Base-by-base conservation (phyloP, 768 basidiomycete species). In the Lentinula guzmanii region DNA sequence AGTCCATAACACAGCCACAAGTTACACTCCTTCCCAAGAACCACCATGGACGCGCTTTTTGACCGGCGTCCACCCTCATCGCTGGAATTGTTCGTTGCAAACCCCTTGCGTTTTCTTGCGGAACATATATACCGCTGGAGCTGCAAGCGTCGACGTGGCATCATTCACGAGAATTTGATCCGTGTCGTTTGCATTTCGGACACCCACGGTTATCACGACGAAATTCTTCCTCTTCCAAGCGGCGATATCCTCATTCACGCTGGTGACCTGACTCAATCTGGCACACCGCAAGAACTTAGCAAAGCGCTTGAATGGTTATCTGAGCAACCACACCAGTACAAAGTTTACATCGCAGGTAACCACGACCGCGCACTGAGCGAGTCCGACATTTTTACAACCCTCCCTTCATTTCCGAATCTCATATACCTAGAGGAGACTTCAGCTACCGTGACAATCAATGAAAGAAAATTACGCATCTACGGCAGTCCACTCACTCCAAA, bases 271-370 rank as follows among this genome's bases (percentile, higher is more conserved):
- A 28, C 28, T 28, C 28, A 28, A 28, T 28, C 28, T 28, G 74
- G 79, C 2, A 72, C 74, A 16, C 52, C 56, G 10, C n/a, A 63
- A 31, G 74, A 79, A 57, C 66, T 77, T 15, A 57, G 65, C 39
- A 61, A 62, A 10, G 68, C 67, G 15, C 68, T 79, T 1, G 52
- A 63, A 7, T 76, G 74, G 75, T 65, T 73, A 7, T 65, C 43
- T 58, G 60, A 53, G 11, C 73, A 72, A 28, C 71, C 77, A 28
- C 75, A 81, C 57, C 70, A 65, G 0, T 59, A 75, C 67, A 81
- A 79, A 56, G 41, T 79, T 18, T 71, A 77, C 62, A 73, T 80
- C 37, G 79, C 74, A 7, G 80, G 79, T 1, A 79, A 81, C 61
- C 79, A 78, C 66, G 78, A 80, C 24, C 42, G 42, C 0, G 42